Conservation (phyloP, 1,284 basidiomycete species). For the Jaminaea rosea region DNA sequence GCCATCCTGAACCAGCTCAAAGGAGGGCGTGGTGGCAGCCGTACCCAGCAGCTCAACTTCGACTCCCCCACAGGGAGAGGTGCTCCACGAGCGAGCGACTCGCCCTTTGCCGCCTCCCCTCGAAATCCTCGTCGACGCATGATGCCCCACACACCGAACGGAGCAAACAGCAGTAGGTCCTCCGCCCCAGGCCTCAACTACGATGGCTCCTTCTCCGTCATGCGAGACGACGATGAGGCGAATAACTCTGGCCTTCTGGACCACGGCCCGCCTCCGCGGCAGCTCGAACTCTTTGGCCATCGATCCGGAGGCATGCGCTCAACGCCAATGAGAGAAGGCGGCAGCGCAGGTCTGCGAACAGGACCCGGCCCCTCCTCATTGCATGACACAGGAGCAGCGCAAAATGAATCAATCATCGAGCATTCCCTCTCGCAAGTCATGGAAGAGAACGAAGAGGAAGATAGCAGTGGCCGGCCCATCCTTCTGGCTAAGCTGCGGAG, state of each 20-base stretch:
- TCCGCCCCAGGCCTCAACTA: constrained; percentile 14
- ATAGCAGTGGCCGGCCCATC: constrained; percentile 41
- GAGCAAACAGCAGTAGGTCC: no score
- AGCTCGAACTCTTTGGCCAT: not conserved
- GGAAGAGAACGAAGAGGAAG: constrained; percentile 44
- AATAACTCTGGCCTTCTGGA: constrained; percentile 42
- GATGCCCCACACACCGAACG: no score
- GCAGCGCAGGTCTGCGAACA: not conserved
- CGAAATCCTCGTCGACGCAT: no score
- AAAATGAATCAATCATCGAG: constrained; percentile 6
- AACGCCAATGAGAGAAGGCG: not conserved
- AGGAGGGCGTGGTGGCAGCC: no score
- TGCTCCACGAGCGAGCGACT: no score
- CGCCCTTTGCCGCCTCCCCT: no score
- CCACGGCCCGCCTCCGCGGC: constrained; percentile 29
- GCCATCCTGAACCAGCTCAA: no score
- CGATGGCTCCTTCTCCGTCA: constrained; percentile 41
- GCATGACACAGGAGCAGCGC: not conserved
- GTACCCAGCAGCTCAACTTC: no score
- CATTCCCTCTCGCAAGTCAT: constrained; percentile 6
- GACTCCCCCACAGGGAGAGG: no score
- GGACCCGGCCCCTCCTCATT: not conserved
- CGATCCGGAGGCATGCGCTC: not conserved
- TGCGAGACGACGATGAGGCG: constrained; percentile 39
- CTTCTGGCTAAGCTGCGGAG: constrained; percentile 85